A percentile compares a stretch with the other conserved stretches of the same genome.
Conservation (phyloP, 2,329 filamentous ascomycete genomes). For the Diaporthe aspalathi region DNA sequence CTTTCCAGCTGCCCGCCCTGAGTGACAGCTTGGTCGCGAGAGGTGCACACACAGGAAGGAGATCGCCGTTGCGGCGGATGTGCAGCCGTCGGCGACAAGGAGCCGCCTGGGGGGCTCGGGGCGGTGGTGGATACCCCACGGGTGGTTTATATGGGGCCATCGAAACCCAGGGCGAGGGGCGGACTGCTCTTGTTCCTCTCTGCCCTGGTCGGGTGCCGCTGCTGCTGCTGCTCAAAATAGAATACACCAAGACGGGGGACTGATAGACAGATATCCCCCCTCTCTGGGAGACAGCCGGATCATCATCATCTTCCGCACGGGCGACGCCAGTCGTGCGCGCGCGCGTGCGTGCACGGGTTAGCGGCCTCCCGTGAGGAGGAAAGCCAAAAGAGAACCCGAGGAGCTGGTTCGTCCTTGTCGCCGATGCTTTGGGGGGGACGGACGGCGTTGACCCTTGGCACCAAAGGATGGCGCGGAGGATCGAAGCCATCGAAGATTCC, state of each 20-base stretch:
- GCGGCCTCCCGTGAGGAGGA: not conserved
- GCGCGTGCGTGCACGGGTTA: not conserved
- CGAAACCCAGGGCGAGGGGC: not conserved
- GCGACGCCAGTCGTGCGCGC: no score
- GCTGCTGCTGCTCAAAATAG: slow-evolving; percentile 27
- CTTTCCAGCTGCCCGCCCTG: not conserved
- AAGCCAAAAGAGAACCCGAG: not conserved
- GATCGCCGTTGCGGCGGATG: slow-evolving; percentile 22
- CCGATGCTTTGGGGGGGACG: slow-evolving; percentile 7
- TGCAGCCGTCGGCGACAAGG: slow-evolving; percentile 22
- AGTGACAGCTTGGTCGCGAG: slow-evolving; percentile 2
- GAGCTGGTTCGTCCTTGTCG: slow-evolving; percentile 30
- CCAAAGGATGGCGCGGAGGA: not conserved
- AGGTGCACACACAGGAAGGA: not conserved
- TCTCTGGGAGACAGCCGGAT: not conserved
- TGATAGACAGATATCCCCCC: not conserved
- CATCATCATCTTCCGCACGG: not conserved
- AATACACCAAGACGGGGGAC: not conserved
- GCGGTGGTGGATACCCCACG: slow-evolving; percentile 32
- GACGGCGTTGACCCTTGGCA: not conserved
- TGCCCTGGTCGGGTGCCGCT: not conserved
- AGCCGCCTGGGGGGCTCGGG: slow-evolving; percentile 27
- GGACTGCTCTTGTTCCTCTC: not conserved
- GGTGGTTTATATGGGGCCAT: slow-evolving; percentile 13
- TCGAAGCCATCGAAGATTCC: slow-evolving; percentile 23